Evolutionary conservation across 352 stramenopile species (phyloP).

Genomic region (Globisporangium alternatum): DNA sequence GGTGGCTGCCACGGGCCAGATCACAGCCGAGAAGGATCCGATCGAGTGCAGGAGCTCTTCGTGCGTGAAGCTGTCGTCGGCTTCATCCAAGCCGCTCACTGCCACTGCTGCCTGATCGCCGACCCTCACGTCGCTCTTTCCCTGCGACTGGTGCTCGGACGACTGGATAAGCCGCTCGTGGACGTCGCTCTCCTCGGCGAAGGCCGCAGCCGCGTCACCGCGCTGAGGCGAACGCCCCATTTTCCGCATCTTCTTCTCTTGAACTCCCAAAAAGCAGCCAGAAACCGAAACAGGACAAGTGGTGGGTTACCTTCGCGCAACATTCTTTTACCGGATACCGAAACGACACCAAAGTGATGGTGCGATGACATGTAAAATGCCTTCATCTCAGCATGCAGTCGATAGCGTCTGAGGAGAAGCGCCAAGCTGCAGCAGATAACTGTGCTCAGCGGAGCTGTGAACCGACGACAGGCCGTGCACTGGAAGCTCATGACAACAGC

Average conservation of each 20-base stretch:
- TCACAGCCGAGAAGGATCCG: slow-evolving; percentile 80
- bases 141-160: background rate
- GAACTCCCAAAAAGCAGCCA: background rate
- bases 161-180: slow-evolving; percentile 42
- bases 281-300: background rate
- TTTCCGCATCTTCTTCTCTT: slow-evolving; percentile 13
- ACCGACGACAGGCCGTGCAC: no score
- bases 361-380: background rate
- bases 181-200: slow-evolving; percentile 28
- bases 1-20: slow-evolving; percentile 74
- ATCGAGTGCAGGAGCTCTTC: slow-evolving; percentile 84
- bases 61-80: slow-evolving; percentile 58
- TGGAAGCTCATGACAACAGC: background rate
- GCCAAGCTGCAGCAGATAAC: background rate
- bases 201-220: slow-evolving; percentile 10
- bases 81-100: slow-evolving; percentile 2
- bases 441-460: background rate
- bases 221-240: slow-evolving; percentile 8
- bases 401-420: background rate
- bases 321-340: background rate
- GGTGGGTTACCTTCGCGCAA: slow-evolving; percentile 2
- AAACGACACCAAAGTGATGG: slow-evolving; percentile 1
- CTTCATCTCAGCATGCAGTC: background rate
- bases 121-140: background rate
- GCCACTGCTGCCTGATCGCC: background rate